phyloP scores from a whole-genome alignment of 495 filamentous ascomycete genomes.

The Podospora pseudoanserina region DNA sequence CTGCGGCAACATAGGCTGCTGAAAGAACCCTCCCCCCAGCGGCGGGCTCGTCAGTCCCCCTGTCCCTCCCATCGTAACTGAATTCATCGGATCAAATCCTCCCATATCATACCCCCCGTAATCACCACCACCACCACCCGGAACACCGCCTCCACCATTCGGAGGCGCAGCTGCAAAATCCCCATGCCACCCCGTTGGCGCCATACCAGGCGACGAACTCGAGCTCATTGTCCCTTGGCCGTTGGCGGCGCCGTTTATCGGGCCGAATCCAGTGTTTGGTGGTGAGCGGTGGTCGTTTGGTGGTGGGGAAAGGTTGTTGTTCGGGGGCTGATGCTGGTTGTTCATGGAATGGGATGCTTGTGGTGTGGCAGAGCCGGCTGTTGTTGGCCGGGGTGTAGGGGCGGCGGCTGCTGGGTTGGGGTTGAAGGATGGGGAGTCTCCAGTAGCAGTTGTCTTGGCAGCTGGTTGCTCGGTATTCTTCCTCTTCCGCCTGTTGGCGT shows the following conservation, averaged over 20 bases:
- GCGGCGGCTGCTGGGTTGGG: conserved; percentile 30
- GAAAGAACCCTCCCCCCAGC: conserved; percentile 34
- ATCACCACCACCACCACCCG: conserved; percentile 29
- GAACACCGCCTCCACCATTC: conserved; percentile 17
- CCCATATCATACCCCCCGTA: conserved; percentile 49
- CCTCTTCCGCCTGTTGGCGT: conserved; percentile 71
- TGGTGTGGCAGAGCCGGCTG: conserved; percentile 36
- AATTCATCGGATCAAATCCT: conserved; percentile 35
- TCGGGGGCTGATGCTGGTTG: neutral
- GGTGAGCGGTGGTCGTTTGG: conserved; percentile 39
- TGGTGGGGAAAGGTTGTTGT: conserved; percentile 39
- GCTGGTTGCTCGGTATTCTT: conserved; percentile 56
- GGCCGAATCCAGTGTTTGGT: neutral
- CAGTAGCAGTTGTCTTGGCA: conserved; percentile 19
- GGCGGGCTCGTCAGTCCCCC: conserved; percentile 42
- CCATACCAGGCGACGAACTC: conserved; percentile 31
- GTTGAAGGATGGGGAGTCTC: conserved; percentile 32
- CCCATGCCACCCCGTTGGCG: conserved; percentile 31
- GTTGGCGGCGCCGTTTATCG: conserved; percentile 5
- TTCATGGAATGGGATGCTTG: conserved; percentile 25
- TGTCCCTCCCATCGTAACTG: conserved; percentile 20
- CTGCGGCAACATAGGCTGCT: conserved; percentile 93
- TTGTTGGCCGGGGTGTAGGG: conserved; percentile 33
- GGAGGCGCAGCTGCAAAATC: conserved; percentile 21
- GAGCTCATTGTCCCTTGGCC: conserved; percentile 32